phyloP scores from a whole-genome alignment of 371 early-diverging fungal genomes.

The Mucor velutinosus region DNA sequence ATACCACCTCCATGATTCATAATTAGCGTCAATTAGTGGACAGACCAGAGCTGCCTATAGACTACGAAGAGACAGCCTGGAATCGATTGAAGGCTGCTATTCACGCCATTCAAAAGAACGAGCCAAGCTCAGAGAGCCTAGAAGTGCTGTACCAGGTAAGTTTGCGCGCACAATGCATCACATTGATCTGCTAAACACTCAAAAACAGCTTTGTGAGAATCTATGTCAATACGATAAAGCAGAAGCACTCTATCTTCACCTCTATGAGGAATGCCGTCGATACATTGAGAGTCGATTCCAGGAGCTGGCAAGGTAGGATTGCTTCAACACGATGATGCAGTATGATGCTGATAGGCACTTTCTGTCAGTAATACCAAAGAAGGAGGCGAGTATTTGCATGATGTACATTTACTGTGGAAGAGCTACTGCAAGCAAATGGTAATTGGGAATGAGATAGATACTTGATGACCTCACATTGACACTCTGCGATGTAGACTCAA shows the following conservation, averaged over 20 bases:
- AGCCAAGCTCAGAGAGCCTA: slow-evolving; percentile 66
- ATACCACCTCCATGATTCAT: background rate
- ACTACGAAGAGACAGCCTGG: slow-evolving; percentile 73
- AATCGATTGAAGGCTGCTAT: slow-evolving; percentile 69
- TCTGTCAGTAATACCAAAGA: slow-evolving; percentile 14
- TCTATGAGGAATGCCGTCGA: slow-evolving; percentile 58
- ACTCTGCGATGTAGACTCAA: slow-evolving; percentile 51
- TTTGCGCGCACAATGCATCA: background rate
- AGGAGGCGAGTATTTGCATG: slow-evolving; percentile 51
- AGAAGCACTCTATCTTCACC: slow-evolving; percentile 60
- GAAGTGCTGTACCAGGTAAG: slow-evolving; percentile 83
- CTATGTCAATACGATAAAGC: slow-evolving; percentile 83
- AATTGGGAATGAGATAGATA: slow-evolving; percentile 3
- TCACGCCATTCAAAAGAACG: slow-evolving; percentile 69
- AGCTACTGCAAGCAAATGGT: slow-evolving; percentile 73
- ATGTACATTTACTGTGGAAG: slow-evolving; percentile 64
- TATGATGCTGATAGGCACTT: background rate
- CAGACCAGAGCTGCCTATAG: slow-evolving; percentile 71
- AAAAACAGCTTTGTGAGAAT: slow-evolving; percentile 73
- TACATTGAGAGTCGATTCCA: slow-evolving; percentile 43
- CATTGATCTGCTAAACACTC: background rate
- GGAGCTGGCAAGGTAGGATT: background rate
- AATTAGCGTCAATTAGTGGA: slow-evolving; percentile 20
- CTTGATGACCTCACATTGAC: background rate
- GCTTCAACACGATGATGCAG: background rate